phyloP scores from a whole-genome alignment of 1,284 basidiomycete genomes.

The Amylostereum areolatum region DNA sequence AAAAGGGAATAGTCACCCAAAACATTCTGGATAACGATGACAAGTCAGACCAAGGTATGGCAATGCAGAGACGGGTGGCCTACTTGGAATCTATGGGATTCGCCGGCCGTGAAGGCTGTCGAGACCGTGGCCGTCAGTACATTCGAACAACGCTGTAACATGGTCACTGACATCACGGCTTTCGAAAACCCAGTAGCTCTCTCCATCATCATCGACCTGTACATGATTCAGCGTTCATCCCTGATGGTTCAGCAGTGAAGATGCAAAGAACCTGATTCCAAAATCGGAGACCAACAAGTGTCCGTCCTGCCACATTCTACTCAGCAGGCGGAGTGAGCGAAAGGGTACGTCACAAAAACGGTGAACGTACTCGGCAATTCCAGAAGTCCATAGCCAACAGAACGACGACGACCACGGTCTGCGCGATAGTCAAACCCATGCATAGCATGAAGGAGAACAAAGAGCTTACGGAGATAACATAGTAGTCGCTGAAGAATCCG shows the following conservation, averaged over 20 bases:
- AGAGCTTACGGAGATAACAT: slow-evolving; percentile 75
- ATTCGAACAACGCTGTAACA: slow-evolving; percentile 4
- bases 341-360: background rate
- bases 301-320: slow-evolving; percentile 88
- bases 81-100: slow-evolving; percentile 89
- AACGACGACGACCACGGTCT: slow-evolving; percentile 90
- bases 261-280: slow-evolving; percentile 78
- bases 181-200: slow-evolving; percentile 95
- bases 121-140: background rate
- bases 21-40: slow-evolving; percentile 63
- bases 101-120: slow-evolving; percentile 80
- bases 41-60: slow-evolving; percentile 7
- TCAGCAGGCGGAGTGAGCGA: background rate
- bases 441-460: background rate
- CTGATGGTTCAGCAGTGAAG: background rate
- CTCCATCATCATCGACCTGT: slow-evolving; percentile 89
- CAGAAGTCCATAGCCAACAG: slow-evolving; percentile 94
- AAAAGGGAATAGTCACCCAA: slow-evolving; percentile 48
- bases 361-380: slow-evolving; percentile 77
- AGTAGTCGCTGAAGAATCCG: slow-evolving; percentile 82
- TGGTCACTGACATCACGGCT: slow-evolving; percentile 71
- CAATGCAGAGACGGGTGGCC: slow-evolving; percentile 18
- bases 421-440: slow-evolving; percentile 4
- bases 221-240: slow-evolving; percentile 5
- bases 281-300: slow-evolving; percentile 86